Evolutionary conservation across 139 green algal genomes (phyloP), one percentile per base, ranked within the genome.

Genomic region (Pycnococcus provasolii): DNA sequence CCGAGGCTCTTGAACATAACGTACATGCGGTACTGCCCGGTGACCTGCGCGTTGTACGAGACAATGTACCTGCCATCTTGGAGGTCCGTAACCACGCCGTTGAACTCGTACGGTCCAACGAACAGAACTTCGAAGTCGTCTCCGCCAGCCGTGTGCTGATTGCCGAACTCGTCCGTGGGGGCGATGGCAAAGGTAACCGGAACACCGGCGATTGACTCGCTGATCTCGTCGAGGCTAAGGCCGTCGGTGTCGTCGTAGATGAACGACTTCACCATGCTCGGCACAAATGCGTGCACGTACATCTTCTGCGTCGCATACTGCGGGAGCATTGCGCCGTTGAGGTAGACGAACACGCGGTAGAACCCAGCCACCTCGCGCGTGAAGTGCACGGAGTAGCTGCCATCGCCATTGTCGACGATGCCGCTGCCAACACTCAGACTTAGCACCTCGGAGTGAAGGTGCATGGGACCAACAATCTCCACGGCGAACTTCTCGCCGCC

Each of bases 31-130:
- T 70, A 75, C 42, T 37, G 44, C 3, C 68, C 68, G 15, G 60
- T 42, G 3, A 75, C 61, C 60, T 69, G 11, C 11, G 61, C 60
- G 42, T 64, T 69, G 51, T 75, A 75, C 8, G 52, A 52, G 7
- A 75, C 37, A 26, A 60, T 64, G 64, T 71, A 75, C 3, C n/a
- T 70, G 68, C 68, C 68, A 42, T 75, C 68, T 5, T 48, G 45
- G 68, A 64, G 50, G 37, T 75, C 68, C 8, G 13, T 5, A 6
- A 52, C 42, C 47, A 44, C 51, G 8, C 60, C 61, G 7, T n/a
- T 15, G 39, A 75, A 62, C 4, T 48, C 9, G 51, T 70, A 68
- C 37, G 68, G 68, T n/a, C 68, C 68, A 9, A 48, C 50, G 39
- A 75, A 70, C 45, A 11, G 44, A 8, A 75, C 51, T 44, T 13